Base-by-base conservation (phyloP, 345 rosid species). In the Hibiscus trionum region DNA sequence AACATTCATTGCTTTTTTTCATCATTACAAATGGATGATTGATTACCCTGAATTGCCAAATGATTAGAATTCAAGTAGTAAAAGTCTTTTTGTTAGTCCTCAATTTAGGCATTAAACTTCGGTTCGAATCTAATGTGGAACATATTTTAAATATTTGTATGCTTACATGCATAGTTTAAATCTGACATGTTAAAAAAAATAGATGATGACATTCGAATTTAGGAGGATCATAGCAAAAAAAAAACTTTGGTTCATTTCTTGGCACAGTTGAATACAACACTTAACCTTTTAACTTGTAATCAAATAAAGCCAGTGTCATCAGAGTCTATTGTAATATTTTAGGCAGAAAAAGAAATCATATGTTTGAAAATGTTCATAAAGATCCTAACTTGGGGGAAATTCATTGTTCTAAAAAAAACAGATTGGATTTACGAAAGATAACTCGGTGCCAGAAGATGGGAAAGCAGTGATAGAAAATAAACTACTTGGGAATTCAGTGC, bases 361-460 rank as follows among this genome's bases (percentile, higher is more conserved):
- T 33, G 37, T 33, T 33, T 33, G 6, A 33, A 33, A 33, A 33
- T 33, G 37, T 33, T 44, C 6, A 29, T 0, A 5, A 60, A 59
- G 4, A 27, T 3, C 3, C 10, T 52, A 19, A 8, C 12, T 19
- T 19, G 42, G 46, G 8, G n/a, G 14, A 16, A 55, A 52, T 19
- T 14, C 19, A 19, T 46, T 64, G 50, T 65, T 44, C 17, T n/a
- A n/a, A 44, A 58, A 58, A 66, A 21, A 27, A 56, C 83, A 93
- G 96, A 77, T 93, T 59, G 81, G 82, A 69, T 91, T 93, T 81
- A 81, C 90, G 1, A 84, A 88, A 62, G 92, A 91, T n/a, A 88
- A 74, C 58, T 69, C 70, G 1, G 79, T 89, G 7, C 93, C 94
- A 2, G 81, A 83, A 79, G 78, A 12, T 5, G 88, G 83, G 46